Evolutionary conservation across 192 early-diverging fungal genomes (phyloP), one percentile per base, ranked within the genome.

Genomic region (Haplosporangium gracile): DNA sequence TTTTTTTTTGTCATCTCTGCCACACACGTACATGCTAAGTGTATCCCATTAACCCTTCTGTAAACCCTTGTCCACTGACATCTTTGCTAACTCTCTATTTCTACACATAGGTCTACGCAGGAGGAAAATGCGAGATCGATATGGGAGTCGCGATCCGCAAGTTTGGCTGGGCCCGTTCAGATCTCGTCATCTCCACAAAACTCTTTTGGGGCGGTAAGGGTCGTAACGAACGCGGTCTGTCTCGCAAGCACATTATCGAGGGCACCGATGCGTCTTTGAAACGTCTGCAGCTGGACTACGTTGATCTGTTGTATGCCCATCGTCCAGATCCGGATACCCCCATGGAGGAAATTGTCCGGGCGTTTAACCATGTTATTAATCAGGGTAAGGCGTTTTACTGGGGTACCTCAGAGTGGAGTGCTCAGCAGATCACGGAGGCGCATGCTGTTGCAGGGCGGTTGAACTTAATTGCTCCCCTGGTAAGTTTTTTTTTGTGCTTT

Each of bases 321-420:
- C 89, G 96, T 39, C 96, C 95, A 18, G 96, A 95, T 79, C 72
- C 76, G 16, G 89, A 90, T 74, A 94, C 93, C 43, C 96, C 96
- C n/a, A 97, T 96, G 94, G 94, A 96, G 77, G 96, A 97, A 85
- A 92, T 92, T 55, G 96, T 97, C 16, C 93, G 96, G 3, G 96
- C 95, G 7, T 97, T 97, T 82, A 96, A 96, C 82, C 91, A 89
- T 88, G 90, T 94, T 24, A 96, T 97, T 78, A 93, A 97, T 53
- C 91, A 93, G 77, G 96, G 96, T 45, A 91, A 91, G 90, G 94
- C 95, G 15, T 93, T 97, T 32, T 96, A 97, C 88, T 97, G 96
- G 95, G 95, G 96, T 40, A 95, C 95, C 3, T 91, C 90, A 40
- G 96, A 97, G 88, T 97, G 96, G 96, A 92, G 91, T 45, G 91